phyloP scores from a whole-genome alignment of 2,329 filamentous ascomycete genomes.

The Hypoxylon sp. region DNA sequence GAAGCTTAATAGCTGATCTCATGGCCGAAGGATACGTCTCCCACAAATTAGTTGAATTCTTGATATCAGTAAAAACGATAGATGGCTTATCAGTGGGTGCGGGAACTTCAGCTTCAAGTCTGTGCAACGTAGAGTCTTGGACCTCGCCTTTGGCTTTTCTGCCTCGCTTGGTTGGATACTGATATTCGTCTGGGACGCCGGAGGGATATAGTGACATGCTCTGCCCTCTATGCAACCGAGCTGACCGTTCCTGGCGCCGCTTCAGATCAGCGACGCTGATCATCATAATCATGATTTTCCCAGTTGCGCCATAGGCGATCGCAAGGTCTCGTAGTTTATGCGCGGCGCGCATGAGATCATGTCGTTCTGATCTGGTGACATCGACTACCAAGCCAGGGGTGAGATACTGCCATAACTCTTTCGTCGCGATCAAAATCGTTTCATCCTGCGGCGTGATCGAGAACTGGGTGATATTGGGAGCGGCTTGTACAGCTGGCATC shows the following conservation, averaged over 20 bases:
- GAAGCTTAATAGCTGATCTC: conserved; percentile 95
- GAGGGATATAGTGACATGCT: conserved; percentile 89
- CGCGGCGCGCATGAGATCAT: conserved; percentile 93
- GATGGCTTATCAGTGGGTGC: conserved; percentile 91
- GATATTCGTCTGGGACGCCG: conserved; percentile 77
- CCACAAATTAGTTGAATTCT: conserved; percentile 96
- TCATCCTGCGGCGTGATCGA: conserved; percentile 91
- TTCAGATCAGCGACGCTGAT: conserved; percentile 93
- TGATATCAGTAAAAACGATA: conserved; percentile 98
- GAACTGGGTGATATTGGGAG: conserved; percentile 84
- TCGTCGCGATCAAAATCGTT: conserved; percentile 91
- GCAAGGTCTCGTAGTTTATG: conserved; percentile 95
- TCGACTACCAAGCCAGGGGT: conserved; percentile 92
- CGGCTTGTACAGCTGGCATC: conserved; percentile 93
- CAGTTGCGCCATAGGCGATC: conserved; percentile 92
- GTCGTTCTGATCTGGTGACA: conserved; percentile 86
- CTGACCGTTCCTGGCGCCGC: conserved; percentile 80
- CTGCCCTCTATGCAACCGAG: conserved; percentile 78
- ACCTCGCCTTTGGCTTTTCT: conserved; percentile 75
- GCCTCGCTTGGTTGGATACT: conserved; percentile 74
- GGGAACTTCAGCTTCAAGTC: conserved; percentile 90
- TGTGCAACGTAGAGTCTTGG: conserved; percentile 88
- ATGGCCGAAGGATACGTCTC: conserved; percentile 95
- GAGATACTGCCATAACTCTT: conserved; percentile 95
- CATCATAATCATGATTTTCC: conserved; percentile 99